Conservation (phyloP, 805 yeast genomes). For the Jamesozyma hellenica region DNA sequence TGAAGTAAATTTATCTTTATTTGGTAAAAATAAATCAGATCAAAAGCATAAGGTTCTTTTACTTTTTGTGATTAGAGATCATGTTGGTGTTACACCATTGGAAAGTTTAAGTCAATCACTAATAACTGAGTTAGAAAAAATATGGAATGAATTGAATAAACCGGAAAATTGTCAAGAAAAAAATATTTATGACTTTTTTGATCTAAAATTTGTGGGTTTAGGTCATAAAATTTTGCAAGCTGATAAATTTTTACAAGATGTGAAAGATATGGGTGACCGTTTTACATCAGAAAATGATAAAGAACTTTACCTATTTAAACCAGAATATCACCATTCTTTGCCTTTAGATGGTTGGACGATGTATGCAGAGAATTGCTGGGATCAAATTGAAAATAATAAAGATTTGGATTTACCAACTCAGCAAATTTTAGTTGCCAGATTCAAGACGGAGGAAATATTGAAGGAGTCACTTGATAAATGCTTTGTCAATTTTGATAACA, state of each 20-base stretch:
- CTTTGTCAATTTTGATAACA: conserved; percentile 28
- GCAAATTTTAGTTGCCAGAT: conserved; percentile 87
- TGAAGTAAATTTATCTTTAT: conserved; percentile 83
- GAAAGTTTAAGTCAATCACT: conserved; percentile 60
- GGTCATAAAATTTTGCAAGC: conserved; percentile 79
- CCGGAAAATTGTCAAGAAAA: conserved; percentile 47
- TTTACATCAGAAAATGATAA: conserved; percentile 32
- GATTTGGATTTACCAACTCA: conserved; percentile 96
- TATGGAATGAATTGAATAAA: conserved; percentile 71
- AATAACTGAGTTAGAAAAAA: conserved; percentile 55
- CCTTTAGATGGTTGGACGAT: conserved; percentile 96
- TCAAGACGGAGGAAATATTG: conserved; percentile 86
- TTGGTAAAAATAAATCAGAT: conserved; percentile 38
- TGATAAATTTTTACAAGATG: conserved; percentile 41
- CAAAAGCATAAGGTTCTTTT: conserved; percentile 52
- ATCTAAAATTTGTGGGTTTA: conserved; percentile 67
- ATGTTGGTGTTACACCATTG: conserved; percentile 77
- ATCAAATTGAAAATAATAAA: conserved; percentile 83
- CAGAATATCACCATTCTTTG: conserved; percentile 68
- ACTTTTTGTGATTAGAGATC: conserved; percentile 87
- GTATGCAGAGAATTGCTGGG: conserved; percentile 88
- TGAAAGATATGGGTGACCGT: conserved; percentile 52
- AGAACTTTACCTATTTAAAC: conserved; percentile 40
- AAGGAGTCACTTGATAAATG: conserved; percentile 40
- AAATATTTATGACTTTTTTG: conserved; percentile 67